phyloP scores from a whole-genome alignment of 306 rosid species.

The Casuarina equisetifolia region DNA sequence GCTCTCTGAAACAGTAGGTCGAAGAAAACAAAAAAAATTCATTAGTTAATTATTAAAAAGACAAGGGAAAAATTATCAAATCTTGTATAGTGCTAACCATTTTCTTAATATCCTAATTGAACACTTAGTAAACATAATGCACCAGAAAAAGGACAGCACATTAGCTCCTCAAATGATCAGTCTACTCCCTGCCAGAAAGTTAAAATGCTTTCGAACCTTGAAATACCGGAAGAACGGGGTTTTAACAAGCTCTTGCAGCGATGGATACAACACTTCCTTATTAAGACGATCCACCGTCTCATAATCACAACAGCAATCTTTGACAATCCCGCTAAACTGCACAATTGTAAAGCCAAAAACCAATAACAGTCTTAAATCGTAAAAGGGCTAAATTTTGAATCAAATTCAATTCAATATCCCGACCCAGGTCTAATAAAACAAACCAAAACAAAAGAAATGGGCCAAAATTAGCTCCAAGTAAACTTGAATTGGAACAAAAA shows the following conservation, averaged over 20 bases:
- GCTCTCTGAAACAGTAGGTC: not conserved
- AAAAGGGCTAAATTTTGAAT: not conserved
- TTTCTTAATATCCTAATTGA: not conserved
- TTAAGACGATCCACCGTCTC: slow-evolving; percentile 60
- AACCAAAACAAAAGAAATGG: not conserved
- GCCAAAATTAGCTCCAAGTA: not conserved
- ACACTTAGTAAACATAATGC: not conserved
- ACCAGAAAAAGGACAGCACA: slow-evolving; percentile 6
- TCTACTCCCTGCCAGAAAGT: slow-evolving; percentile 5
- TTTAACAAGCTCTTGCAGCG: slow-evolving; percentile 59
- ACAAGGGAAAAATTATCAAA: no score
- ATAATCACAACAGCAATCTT: slow-evolving; percentile 76
- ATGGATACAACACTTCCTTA: slow-evolving; percentile 50
- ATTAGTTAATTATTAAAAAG: not conserved
- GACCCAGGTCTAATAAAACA: not conserved
- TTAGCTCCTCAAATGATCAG: slow-evolving; percentile 11
- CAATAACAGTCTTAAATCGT: not conserved
- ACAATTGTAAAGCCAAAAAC: not conserved
- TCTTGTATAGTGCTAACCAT: not conserved
- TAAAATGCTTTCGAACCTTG: slow-evolving; percentile 43
- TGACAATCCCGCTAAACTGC: slow-evolving; percentile 60
- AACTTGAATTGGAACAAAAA: not conserved
- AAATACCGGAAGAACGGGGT: slow-evolving; percentile 66
- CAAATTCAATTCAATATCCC: not conserved
- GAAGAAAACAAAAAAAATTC: not conserved